Evolutionary conservation across 306 rosid genomes (phyloP).

Genomic region (Vigna angularis): DNA sequence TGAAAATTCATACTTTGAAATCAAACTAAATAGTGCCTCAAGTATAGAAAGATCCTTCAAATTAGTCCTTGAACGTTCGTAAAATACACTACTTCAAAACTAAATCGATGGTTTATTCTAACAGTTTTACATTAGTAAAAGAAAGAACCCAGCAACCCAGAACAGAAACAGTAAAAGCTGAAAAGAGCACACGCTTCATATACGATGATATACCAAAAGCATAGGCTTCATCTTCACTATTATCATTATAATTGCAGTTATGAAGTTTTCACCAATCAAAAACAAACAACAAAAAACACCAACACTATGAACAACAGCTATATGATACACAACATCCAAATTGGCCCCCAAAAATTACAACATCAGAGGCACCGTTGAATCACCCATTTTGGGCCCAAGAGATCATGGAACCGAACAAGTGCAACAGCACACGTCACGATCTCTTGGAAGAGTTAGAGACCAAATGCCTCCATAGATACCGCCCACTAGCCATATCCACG

Average conservation of each 20-base stretch:
- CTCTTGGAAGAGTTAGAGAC: conserved; percentile 57
- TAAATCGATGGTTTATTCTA: neutral
- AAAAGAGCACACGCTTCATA: conserved; percentile 21
- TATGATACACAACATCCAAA: conserved; percentile 44
- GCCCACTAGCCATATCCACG: conserved; percentile 96
- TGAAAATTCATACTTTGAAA: neutral
- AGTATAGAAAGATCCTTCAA: no score
- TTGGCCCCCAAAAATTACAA: conserved; percentile 41
- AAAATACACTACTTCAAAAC: neutral
- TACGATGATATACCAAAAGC: neutral
- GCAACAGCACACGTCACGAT: conserved; percentile 48
- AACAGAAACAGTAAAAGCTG: conserved; percentile 34
- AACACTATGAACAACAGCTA: conserved; percentile 46
- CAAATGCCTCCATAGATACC: conserved; percentile 91
- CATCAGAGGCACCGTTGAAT: conserved; percentile 33
- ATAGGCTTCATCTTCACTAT: neutral
- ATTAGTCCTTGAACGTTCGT: no score
- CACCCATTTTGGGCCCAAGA: neutral
- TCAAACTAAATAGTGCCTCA: neutral
- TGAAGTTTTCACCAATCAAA: conserved; percentile 14
- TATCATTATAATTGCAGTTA: conserved; percentile 25
- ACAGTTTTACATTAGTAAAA: conserved; percentile 27
- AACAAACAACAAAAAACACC: conserved; percentile 35
- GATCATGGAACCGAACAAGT: conserved; percentile 17
- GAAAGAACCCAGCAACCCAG: conserved; percentile 24